Percentiles rank a stretch among this genome's conserved stretches.
Conservation (phyloP, 2,329 filamentous ascomycete genomes). For the Talaromyces atroroseus region DNA sequence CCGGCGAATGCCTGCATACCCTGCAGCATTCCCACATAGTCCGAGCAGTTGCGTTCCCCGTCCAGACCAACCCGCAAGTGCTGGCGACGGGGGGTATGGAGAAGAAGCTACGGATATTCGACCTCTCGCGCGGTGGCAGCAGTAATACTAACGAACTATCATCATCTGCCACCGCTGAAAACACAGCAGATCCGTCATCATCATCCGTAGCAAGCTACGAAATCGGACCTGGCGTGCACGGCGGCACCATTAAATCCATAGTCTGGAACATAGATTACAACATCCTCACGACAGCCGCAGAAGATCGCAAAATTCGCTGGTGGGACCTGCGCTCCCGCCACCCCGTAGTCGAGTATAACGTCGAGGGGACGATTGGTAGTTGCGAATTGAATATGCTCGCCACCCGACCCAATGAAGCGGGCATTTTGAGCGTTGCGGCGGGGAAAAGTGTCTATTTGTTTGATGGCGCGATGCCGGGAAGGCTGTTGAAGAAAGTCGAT, state of each 20-base stretch:
- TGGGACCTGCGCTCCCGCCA: constrained; percentile 77
- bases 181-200: not conserved
- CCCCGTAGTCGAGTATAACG: constrained; percentile 67
- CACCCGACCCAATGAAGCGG: constrained; percentile 55
- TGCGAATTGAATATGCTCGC: constrained; percentile 79
- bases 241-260: constrained; percentile 88
- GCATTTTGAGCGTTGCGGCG: constrained; percentile 83
- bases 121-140: constrained; percentile 58
- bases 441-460: constrained; percentile 93
- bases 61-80: constrained; percentile 69
- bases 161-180: not conserved
- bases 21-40: constrained; percentile 94
- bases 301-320: constrained; percentile 90
- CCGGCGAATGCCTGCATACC: constrained; percentile 79
- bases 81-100: constrained; percentile 92
- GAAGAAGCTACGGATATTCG: constrained; percentile 93
- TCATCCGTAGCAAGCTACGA: constrained; percentile 67
- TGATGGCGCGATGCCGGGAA: constrained; percentile 64
- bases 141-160: not conserved
- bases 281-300: constrained; percentile 80
- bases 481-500: constrained; percentile 69
- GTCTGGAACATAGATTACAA: constrained; percentile 89
- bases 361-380: constrained; percentile 82
- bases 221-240: constrained; percentile 78
- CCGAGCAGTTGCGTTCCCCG: constrained; percentile 82